Evolutionary conservation across 177 flowering plant species (phyloP).

Genomic region (Vitis hybrid): DNA sequence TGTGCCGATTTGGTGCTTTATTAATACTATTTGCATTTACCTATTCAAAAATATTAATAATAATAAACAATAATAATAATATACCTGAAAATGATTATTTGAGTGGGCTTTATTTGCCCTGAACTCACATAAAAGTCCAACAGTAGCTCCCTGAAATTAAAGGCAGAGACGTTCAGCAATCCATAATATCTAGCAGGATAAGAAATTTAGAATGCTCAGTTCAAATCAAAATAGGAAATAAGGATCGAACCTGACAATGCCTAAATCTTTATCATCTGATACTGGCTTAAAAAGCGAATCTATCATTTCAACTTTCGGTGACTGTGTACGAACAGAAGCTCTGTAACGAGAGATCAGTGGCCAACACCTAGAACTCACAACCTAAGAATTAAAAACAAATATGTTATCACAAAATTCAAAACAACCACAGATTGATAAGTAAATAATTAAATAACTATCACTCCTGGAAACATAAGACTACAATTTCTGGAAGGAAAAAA

Average conservation of each 20-base stretch:
- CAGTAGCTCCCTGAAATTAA: slow-evolving; percentile 33
- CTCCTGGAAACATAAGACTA: too few species aligned
- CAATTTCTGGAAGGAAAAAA: too few species aligned
- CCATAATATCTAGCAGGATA: too few species aligned
- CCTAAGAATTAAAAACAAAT: slow-evolving; percentile 22
- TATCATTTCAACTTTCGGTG: slow-evolving; percentile 54
- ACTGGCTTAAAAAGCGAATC: slow-evolving; percentile 39
- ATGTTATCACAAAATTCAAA: too few species aligned
- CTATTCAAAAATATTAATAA: neutral
- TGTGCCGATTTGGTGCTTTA: too few species aligned
- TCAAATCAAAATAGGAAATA: neutral
- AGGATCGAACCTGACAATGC: slow-evolving; percentile 30
- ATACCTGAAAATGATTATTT: slow-evolving; percentile 49
- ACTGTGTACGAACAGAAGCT: slow-evolving; percentile 54
- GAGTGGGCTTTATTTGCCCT: slow-evolving; percentile 42
- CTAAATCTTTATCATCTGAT: slow-evolving; percentile 35
- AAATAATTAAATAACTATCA: too few species aligned
- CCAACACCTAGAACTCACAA: slow-evolving; percentile 53
- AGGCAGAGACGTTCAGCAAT: neutral
- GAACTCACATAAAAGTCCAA: slow-evolving; percentile 42
- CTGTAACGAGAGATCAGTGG: slow-evolving; percentile 50
- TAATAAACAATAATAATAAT: slow-evolving; percentile 1
- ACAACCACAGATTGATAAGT: too few species aligned
- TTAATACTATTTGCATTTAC: too few species aligned
- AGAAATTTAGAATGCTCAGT: too few species aligned